A percentile compares a stretch with the other conserved stretches of the same genome.
phyloP scores from a whole-genome alignment of 2,329 filamentous ascomycete genomes.

The Fusarium compactum region DNA sequence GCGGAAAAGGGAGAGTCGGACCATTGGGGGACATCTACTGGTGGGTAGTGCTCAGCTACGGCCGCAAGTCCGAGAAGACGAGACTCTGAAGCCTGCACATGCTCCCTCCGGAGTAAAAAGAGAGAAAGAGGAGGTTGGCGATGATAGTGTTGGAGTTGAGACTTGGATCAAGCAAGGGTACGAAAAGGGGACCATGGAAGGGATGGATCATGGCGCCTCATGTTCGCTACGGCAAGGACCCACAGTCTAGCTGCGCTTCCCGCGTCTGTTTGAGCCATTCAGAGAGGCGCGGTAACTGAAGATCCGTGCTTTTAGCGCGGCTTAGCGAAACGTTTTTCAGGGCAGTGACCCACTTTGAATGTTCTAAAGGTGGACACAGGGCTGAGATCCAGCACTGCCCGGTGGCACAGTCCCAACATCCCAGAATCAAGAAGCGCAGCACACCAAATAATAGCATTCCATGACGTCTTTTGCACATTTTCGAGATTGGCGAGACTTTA shows the following conservation, averaged over 20 bases:
- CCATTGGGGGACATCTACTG: slow-evolving; percentile 49
- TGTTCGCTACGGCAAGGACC: slow-evolving; percentile 6
- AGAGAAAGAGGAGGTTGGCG: slow-evolving; percentile 11
- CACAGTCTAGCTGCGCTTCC: slow-evolving; percentile 19
- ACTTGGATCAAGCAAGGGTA: slow-evolving; percentile 8
- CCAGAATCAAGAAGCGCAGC: slow-evolving; percentile 20
- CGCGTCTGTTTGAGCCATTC: slow-evolving; percentile 40
- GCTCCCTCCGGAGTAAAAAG: slow-evolving; percentile 32
- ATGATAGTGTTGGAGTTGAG: slow-evolving; percentile 29
- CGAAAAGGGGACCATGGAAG: slow-evolving; percentile 23
- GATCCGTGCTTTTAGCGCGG: slow-evolving; percentile 7
- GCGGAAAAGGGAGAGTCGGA: slow-evolving; percentile 62
- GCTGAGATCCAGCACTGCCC: slow-evolving; percentile 39
- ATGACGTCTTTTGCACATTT: slow-evolving; percentile 7
- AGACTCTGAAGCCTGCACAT: slow-evolving; percentile 41
- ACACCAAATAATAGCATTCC: slow-evolving; percentile 7
- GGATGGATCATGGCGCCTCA: slow-evolving; percentile 13
- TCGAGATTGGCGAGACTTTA: slow-evolving; percentile 7
- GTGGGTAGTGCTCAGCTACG: slow-evolving; percentile 23
- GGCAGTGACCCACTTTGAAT: not conserved
- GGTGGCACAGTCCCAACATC: slow-evolving; percentile 33
- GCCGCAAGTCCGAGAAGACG: slow-evolving; percentile 39
- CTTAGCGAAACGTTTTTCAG: not conserved
- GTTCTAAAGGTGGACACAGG: slow-evolving; percentile 31
- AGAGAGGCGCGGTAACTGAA: not conserved